phyloP scores from a whole-genome alignment of 805 yeast genomes.

The Candida nanaspora region DNA sequence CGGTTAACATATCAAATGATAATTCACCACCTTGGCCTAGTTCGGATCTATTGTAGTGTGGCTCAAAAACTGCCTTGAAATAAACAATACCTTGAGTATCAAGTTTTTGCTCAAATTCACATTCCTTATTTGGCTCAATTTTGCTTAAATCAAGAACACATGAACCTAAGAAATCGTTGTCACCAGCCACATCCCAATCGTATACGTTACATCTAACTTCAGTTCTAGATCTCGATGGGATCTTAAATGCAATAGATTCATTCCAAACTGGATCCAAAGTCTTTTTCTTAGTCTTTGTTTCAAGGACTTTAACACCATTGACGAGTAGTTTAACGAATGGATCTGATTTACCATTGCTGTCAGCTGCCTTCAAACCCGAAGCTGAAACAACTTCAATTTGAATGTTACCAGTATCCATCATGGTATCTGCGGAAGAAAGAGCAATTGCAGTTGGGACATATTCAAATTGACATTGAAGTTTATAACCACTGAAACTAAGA shows the following conservation, averaged over 20 bases:
- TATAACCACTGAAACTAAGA: constrained; percentile 33
- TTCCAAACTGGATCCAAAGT: constrained; percentile 74
- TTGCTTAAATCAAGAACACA: constrained; percentile 41
- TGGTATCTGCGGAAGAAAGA: constrained; percentile 51
- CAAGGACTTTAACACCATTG: constrained; percentile 48
- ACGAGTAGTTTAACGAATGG: constrained; percentile 51
- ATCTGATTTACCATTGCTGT: constrained; percentile 72
- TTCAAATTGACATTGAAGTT: constrained; percentile 43
- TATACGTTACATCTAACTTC: constrained; percentile 41
- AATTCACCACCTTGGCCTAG: constrained; percentile 33
- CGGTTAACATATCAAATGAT: constrained; percentile 15
- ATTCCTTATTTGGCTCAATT: constrained; percentile 34
- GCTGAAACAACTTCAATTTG: constrained; percentile 53
- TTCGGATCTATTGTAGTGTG: constrained; percentile 63
- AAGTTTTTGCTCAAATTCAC: constrained; percentile 41
- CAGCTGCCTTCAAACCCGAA: constrained; percentile 47
- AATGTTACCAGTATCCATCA: constrained; percentile 61
- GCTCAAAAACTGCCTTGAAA: constrained; percentile 47
- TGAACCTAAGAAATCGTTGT: constrained; percentile 52
- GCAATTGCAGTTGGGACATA: constrained; percentile 52
- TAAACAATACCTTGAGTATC: constrained; percentile 61
- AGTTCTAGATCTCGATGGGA: constrained; percentile 56
- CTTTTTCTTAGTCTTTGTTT: constrained; percentile 56
- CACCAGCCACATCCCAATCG: constrained; percentile 80
- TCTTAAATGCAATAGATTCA: constrained; percentile 51